phyloP scores from a whole-genome alignment of 306 rosid genomes.

The Herpetospermum pedunculosum region DNA sequence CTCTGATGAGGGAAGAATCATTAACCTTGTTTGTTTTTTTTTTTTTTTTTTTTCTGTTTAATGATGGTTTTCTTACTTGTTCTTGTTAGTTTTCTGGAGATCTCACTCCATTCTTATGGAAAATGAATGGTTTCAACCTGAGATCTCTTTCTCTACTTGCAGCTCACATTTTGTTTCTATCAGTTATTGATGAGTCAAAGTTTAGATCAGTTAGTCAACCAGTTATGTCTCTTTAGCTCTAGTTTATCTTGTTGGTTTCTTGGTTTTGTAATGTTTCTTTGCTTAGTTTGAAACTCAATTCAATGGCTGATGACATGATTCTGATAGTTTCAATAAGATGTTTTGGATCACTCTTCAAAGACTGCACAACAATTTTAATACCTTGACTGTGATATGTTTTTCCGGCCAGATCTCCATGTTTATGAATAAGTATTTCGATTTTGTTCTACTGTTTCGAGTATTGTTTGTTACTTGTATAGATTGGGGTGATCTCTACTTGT shows the following conservation, averaged over 20 bases:
- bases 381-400: background rate
- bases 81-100: background rate
- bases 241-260: background rate
- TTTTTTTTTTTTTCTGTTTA: background rate
- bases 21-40: background rate
- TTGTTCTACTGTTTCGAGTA: background rate
- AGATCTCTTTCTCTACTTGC: background rate
- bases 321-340: background rate
- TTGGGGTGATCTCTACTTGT: background rate
- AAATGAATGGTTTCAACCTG: background rate
- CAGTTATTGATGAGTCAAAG: background rate
- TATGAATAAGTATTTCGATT: background rate
- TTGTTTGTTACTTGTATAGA: background rate
- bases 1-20: background rate
- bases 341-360: constrained; percentile 4
- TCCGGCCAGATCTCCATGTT: background rate
- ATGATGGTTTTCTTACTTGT: background rate
- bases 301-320: background rate
- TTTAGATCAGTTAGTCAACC: background rate
- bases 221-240: background rate
- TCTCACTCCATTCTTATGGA: background rate
- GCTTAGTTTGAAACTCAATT: background rate
- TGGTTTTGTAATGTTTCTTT: background rate
- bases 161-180: background rate
- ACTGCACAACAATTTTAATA: background rate